Percentiles rank a stretch among this genome's conserved stretches.
Evolutionary conservation across 805 yeast genomes (phyloP).

Genomic region (Pichia rugopelliculosa): DNA sequence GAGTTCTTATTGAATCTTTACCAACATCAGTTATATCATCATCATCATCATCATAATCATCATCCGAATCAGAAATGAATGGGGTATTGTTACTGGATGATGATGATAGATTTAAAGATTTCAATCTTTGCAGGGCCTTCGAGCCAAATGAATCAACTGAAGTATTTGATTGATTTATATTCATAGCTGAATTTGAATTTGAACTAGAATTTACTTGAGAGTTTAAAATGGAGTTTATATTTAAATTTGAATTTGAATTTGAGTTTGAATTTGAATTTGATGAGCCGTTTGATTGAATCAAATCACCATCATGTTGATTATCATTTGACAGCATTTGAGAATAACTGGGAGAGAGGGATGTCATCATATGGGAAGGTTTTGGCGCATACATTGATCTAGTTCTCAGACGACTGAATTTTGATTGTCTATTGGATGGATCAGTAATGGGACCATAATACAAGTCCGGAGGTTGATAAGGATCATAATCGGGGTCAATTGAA

Average conservation of each 20-base stretch:
- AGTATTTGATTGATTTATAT: neutral
- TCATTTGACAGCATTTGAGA: neutral
- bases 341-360: slow-evolving; percentile 5
- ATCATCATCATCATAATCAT: slow-evolving; percentile 5
- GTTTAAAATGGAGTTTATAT: too few relatives aligned
- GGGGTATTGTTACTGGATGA: slow-evolving; percentile 10
- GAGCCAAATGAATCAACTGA: neutral
- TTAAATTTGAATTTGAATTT: neutral
- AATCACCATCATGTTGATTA: neutral
- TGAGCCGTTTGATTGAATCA: neutral
- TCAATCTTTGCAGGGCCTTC: neutral
- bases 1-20: slow-evolving; percentile 4
- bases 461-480: slow-evolving; percentile 65
- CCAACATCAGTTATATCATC: neutral
- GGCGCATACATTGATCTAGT: slow-evolving; percentile 40
- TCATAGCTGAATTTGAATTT: neutral
- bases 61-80: slow-evolving; percentile 12
- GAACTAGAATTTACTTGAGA: neutral
- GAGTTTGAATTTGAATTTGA: neutral
- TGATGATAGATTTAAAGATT: slow-evolving; percentile 1
- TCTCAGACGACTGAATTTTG: slow-evolving; percentile 44
- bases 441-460: slow-evolving; percentile 60
- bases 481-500: slow-evolving; percentile 41
- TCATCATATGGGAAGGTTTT: slow-evolving; percentile 1
- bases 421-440: slow-evolving; percentile 41